phyloP scores from a whole-genome alignment of 2,329 filamentous ascomycete genomes.

The Ramularia endophylla region DNA sequence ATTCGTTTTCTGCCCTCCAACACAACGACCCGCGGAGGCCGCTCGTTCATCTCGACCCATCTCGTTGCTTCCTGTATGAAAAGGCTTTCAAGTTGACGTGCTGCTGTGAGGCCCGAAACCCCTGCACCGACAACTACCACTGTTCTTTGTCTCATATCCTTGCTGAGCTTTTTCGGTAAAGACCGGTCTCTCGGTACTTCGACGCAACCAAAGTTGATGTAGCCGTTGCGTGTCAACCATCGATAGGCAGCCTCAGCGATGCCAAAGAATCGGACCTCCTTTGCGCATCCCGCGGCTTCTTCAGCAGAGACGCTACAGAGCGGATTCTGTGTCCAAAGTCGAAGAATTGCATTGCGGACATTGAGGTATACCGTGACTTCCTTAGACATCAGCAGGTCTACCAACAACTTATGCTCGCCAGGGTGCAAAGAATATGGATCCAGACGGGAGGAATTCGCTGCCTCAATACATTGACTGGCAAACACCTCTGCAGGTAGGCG shows the following conservation, averaged over 20 bases:
- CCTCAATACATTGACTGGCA: slow-evolving; percentile 83
- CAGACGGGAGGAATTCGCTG: slow-evolving; percentile 81
- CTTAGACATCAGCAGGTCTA: slow-evolving; percentile 73
- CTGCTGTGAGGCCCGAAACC: slow-evolving; percentile 88
- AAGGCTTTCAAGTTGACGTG: slow-evolving; percentile 81
- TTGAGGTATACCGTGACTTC: slow-evolving; percentile 96
- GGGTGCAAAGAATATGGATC: slow-evolving; percentile 84
- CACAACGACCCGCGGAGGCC: slow-evolving; percentile 67
- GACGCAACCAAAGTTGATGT: slow-evolving; percentile 94
- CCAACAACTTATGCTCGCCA: slow-evolving; percentile 74
- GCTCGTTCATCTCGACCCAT: slow-evolving; percentile 60
- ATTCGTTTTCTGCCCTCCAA: slow-evolving; percentile 83
- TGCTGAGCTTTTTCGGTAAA: slow-evolving; percentile 28
- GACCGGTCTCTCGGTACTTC: slow-evolving; percentile 49
- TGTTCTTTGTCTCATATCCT: slow-evolving; percentile 56
- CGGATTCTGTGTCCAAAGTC: slow-evolving; percentile 84
- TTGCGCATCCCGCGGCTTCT: slow-evolving; percentile 86
- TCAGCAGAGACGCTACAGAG: slow-evolving; percentile 73
- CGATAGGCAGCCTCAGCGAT: slow-evolving; percentile 83
- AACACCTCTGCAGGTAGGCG: slow-evolving; percentile 69
- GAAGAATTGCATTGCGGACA: slow-evolving; percentile 87
- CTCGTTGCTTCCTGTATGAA: slow-evolving; percentile 71
- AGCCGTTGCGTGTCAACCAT: slow-evolving; percentile 85
- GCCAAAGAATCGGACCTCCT: slow-evolving; percentile 81
- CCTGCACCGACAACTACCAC: slow-evolving; percentile 87